Evolutionary conservation across 2,329 filamentous ascomycete genomes (phyloP), one percentile per base, ranked within the genome.

Genomic region (Didymosphaeria variabile): DNA sequence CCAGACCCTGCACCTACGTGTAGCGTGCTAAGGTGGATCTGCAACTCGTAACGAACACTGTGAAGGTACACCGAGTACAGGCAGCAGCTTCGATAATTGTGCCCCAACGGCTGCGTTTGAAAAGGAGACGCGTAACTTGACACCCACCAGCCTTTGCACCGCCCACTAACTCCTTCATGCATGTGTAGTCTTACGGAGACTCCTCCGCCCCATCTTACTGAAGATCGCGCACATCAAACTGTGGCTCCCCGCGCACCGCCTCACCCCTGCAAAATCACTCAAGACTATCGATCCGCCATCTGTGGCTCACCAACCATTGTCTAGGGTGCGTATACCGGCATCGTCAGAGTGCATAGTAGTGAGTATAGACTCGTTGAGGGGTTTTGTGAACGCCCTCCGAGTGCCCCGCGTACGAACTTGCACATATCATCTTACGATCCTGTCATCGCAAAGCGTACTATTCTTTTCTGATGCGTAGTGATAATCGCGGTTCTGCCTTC

Each of bases 251-350:
- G 15, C 6, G 45, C 51, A 44, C 26, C 6, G 26, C 26, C 38
- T 13, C 38, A 29, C n/a, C 26, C 9, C 5, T 19, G 36, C 2
- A 15, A 13, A 17, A 3, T n/a, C 38, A 17, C 32, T 9, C 36
- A 8, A 42, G 12, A 19, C 26, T 23, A 45, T 32, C 36, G 4
- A 55, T 32, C 52, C 38, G 21, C 6, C 17, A 40, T 23, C 23
- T 44, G 36, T 44, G 36, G 36, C 51, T 54, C 51, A 31, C 51
- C 36, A 54, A 54, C 51, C 36, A 54, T 15, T 15, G 21, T 40
- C 32, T 44, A 31, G 36, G 51, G 17, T 19, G 38, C 15, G 38
- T 40, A 9, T n/a, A 44, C 34, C 34, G 50, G 10, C 17, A 40
- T 40, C 10, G 17, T 32, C 23, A 44, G 9, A n/a, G 10, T 53